Evolutionary conservation across 768 basidiomycete genomes (phyloP), one percentile per base, ranked within the genome.

Genomic region (Pleurotus citrinopileatus): DNA sequence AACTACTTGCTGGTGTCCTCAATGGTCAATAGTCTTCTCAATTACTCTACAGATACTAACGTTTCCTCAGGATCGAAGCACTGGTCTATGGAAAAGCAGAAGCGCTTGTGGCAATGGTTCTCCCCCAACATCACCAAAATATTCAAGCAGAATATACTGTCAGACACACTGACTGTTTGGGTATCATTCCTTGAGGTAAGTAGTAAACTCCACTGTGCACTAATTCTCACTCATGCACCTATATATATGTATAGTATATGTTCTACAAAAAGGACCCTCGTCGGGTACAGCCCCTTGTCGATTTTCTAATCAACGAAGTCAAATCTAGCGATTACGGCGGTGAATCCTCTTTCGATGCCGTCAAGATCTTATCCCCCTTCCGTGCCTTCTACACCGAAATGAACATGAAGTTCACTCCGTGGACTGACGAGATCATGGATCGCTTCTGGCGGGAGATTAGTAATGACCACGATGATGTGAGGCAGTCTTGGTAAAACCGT

Each of bases 251-350:
- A 2, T 60, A 93, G 85, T 91, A 91, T 62, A 71, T 89, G 47
- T 86, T 93, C 63, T 82, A 82, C 62, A 81, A 82, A 57, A 84
- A 83, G 58, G 94, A 97, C 67, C 92, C 94, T 20, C 84, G 94
- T 23, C 78, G 94, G 28, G 74, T 90, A 27, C 87, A 90, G 60
- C 87, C 88, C 0, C 70, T 97, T 15, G 79, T 94, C 13, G 84
- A 93, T 62, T 86, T 83, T 62, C 68, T 94, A 29, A 68, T 91
- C 37, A 69, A 79, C 19, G 75, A 83, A 26, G 89, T 89, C 63
- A 67, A 78, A 4, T 71, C 73, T 8, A 75, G 87, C 32, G 93
- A 97, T 62, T 93, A 86, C 69, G 84, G 89, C 58, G 78, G 83
- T 17, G 91, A 93, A 63, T 84, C 90, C 34, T 87, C 93, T 4